These are phyloP conservation scores for Leccinum boreale DNA, from an alignment of 768 basidiomycete genomes.

Conservation along the genomic window DNA sequence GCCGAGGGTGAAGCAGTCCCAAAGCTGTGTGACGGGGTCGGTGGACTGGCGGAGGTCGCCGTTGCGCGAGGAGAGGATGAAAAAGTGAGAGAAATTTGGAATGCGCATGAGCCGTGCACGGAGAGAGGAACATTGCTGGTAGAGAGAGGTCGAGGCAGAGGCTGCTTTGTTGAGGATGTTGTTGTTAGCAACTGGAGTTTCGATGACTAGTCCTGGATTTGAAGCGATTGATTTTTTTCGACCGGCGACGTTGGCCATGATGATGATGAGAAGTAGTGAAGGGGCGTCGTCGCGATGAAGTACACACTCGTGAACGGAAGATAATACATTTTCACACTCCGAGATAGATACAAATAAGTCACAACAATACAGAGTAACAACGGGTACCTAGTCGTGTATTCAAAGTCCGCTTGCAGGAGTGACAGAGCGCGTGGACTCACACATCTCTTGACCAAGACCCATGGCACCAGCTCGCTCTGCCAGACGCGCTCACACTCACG, in stretches of 20 bases:
- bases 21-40: slow-evolving; percentile 92
- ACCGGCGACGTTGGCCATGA: slow-evolving; percentile 56
- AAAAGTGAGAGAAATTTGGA: slow-evolving; percentile 68
- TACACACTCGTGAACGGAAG: slow-evolving; percentile 8
- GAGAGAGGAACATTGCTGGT: slow-evolving; percentile 85
- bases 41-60: slow-evolving; percentile 70
- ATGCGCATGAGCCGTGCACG: slow-evolving; percentile 76
- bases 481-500: slow-evolving; percentile 48
- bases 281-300: too few species aligned
- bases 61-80: slow-evolving; percentile 52
- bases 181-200: slow-evolving; percentile 73
- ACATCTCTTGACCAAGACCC: slow-evolving; percentile 48
- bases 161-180: slow-evolving; percentile 90
- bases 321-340: slow-evolving; percentile 34
- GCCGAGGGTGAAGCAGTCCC: slow-evolving; percentile 91
- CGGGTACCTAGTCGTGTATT: not conserved
- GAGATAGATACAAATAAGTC: slow-evolving; percentile 30
- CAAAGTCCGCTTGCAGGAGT: slow-evolving; percentile 27
- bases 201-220: slow-evolving; percentile 61
- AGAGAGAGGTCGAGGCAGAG: slow-evolving; percentile 83
- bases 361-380: not conserved
- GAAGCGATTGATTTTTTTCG: slow-evolving; percentile 81
- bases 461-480: slow-evolving; percentile 77
- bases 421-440: slow-evolving; percentile 12
- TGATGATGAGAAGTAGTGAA: slow-evolving; percentile 28